Percentiles rank a stretch among this genome's conserved stretches.
Conservation (phyloP, 31 red algal species). For the Pterothamnion heteromorphum region DNA sequence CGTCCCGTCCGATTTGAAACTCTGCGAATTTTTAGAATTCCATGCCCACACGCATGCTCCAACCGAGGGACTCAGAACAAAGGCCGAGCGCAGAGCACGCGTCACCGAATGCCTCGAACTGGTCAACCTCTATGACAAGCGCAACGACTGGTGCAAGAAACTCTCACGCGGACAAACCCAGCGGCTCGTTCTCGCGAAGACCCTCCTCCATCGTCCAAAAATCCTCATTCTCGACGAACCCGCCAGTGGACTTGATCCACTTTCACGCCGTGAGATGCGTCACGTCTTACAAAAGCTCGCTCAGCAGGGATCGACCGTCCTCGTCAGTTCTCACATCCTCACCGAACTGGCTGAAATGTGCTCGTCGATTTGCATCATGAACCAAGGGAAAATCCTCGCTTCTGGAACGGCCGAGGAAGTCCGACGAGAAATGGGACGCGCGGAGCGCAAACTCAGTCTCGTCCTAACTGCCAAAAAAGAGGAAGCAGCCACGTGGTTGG, state of each 20-base stretch:
- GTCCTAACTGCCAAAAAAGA: neutral
- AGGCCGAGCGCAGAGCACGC: neutral
- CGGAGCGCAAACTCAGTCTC: neutral
- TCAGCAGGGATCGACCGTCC: neutral
- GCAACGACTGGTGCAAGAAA: neutral
- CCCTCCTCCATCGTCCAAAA: neutral
- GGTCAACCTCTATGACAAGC: neutral
- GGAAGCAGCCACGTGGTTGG: neutral
- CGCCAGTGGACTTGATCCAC: neutral
- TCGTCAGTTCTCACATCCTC: neutral
- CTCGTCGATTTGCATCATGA: neutral
- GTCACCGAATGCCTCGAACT: neutral
- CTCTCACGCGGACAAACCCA: neutral
- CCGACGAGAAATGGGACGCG: neutral
- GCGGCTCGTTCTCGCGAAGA: neutral
- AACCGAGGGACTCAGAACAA: neutral
- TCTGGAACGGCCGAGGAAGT: neutral
- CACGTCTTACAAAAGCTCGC: neutral
- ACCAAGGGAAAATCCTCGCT: neutral
- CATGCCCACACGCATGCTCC: neutral
- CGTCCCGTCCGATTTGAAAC: neutral
- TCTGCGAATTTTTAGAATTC: neutral
- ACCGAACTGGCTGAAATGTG: neutral
- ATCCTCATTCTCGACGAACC: slow-evolving; percentile 2
- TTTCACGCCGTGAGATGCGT: neutral